Conservation (phyloP, 768 basidiomycete species). For the Lepiota venenata region DNA sequence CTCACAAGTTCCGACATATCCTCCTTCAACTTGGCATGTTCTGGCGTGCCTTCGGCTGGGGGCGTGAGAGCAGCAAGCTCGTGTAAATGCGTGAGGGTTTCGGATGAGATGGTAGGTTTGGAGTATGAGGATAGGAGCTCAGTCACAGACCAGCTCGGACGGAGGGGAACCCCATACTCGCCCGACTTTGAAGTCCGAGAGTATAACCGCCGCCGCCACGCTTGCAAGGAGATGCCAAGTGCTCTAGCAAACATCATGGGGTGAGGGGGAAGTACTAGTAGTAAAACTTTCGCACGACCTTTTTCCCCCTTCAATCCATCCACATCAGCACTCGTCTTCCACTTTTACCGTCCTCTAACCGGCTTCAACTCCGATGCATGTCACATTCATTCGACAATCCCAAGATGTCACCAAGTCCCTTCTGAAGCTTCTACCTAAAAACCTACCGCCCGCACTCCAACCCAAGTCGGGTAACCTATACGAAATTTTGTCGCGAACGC, state of each 20-base stretch:
- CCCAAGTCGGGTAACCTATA: slow-evolving; percentile 59
- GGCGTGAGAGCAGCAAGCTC: slow-evolving; percentile 70
- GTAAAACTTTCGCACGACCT: slow-evolving; percentile 5
- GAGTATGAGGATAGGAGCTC: slow-evolving; percentile 77
- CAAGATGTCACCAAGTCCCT: slow-evolving; percentile 34
- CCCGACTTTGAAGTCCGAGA: slow-evolving; percentile 35
- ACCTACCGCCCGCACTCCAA: slow-evolving; percentile 59
- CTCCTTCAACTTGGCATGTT: slow-evolving; percentile 46
- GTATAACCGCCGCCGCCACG: background rate
- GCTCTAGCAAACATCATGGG: background rate
- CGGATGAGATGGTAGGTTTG: slow-evolving; percentile 53
- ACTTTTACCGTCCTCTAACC: background rate
- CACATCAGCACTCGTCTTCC: background rate
- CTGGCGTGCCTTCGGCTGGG: slow-evolving; percentile 53
- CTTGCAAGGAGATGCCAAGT: background rate
- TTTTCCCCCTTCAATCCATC: background rate
- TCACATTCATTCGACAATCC: slow-evolving; percentile 26
- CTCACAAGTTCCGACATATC: slow-evolving; percentile 71
- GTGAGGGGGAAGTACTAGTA: background rate
- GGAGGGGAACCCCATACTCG: slow-evolving; percentile 56
- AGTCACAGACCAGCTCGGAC: slow-evolving; percentile 80
- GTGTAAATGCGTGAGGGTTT: slow-evolving; percentile 62
- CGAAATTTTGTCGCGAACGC: slow-evolving; percentile 66
- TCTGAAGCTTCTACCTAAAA: slow-evolving; percentile 53
- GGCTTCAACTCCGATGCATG: slow-evolving; percentile 28